Evolutionary conservation across 306 rosid species (phyloP).

Genomic region (Vigna unguiculata): DNA sequence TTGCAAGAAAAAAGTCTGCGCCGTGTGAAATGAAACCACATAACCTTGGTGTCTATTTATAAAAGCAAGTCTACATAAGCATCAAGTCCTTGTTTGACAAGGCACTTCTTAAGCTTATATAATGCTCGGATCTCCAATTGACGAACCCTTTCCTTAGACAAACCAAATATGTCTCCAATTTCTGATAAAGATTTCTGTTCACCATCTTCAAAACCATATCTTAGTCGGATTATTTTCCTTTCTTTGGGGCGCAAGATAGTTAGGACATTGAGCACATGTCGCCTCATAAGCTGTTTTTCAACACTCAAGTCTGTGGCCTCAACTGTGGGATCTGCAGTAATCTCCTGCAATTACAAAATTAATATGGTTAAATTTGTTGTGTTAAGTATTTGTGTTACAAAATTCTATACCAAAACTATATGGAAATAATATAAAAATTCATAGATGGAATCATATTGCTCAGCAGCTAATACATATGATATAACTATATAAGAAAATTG

Average conservation of each 20-base stretch:
- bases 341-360: slow-evolving; percentile 63
- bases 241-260: slow-evolving; percentile 66
- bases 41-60: slow-evolving; percentile 38
- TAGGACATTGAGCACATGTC: slow-evolving; percentile 69
- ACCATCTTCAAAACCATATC: slow-evolving; percentile 82
- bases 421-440: not conserved
- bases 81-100: slow-evolving; percentile 68
- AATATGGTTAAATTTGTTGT: slow-evolving; percentile 9
- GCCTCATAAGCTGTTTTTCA: slow-evolving; percentile 80
- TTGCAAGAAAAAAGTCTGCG: not conserved
- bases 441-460: slow-evolving; percentile 10
- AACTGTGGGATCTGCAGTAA: slow-evolving; percentile 72
- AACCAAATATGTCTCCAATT: slow-evolving; percentile 71
- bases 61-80: slow-evolving; percentile 72
- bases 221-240: slow-evolving; percentile 73
- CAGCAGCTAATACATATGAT: not conserved
- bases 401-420: slow-evolving; percentile 1
- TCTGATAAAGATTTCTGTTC: slow-evolving; percentile 66
- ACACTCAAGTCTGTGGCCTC: slow-evolving; percentile 70
- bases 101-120: slow-evolving; percentile 74
- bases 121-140: slow-evolving; percentile 71
- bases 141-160: slow-evolving; percentile 85
- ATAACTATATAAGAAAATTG: not conserved
- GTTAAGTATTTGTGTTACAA: not conserved
- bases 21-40: slow-evolving; percentile 39